Conservation (phyloP, 495 filamentous ascomycete species). For the Penicillium coffeae region DNA sequence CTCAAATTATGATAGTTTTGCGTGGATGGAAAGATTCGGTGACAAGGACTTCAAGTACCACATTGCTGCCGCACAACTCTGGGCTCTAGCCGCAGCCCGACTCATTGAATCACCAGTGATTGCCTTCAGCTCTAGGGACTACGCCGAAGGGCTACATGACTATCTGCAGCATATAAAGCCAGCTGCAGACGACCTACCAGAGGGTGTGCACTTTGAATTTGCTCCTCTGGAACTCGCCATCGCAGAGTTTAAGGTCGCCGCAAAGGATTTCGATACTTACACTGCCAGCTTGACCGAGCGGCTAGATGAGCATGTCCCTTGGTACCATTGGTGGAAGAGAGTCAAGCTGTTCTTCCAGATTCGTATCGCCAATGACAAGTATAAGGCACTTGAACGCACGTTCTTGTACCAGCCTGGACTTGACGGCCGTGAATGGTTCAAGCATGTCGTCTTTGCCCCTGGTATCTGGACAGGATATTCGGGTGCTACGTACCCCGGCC, state of each 20-base stretch:
- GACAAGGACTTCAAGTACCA: slow-evolving; percentile 63
- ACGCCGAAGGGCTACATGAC: slow-evolving; percentile 35
- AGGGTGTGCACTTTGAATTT: slow-evolving; percentile 38
- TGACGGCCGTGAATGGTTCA: slow-evolving; percentile 60
- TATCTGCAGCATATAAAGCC: slow-evolving; percentile 55
- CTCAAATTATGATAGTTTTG: slow-evolving; percentile 72
- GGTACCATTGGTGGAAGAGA: slow-evolving; percentile 76
- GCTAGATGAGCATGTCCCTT: slow-evolving; percentile 55
- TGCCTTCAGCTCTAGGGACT: slow-evolving; percentile 46
- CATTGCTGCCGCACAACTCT: slow-evolving; percentile 55
- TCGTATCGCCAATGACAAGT: slow-evolving; percentile 53
- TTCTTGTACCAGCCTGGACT: slow-evolving; percentile 57
- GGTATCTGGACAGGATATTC: slow-evolving; percentile 87
- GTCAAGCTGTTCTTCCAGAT: slow-evolving; percentile 55
- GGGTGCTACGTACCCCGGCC: slow-evolving; percentile 63
- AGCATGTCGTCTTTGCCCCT: slow-evolving; percentile 69
- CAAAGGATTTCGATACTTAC: slow-evolving; percentile 50
- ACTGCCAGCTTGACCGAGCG: slow-evolving; percentile 49
- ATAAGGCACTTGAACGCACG: slow-evolving; percentile 59
- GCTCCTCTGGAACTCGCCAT: slow-evolving; percentile 45
- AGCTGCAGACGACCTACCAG: slow-evolving; percentile 30
- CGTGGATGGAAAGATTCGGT: slow-evolving; percentile 70
- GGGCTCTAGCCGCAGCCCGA: slow-evolving; percentile 46
- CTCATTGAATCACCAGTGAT: slow-evolving; percentile 47
- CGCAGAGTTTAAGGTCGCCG: slow-evolving; percentile 39